These are phyloP conservation scores for Dictyostelium citrinum DNA, from an alignment of 78 protist genomes.

Conservation along the genomic window DNA sequence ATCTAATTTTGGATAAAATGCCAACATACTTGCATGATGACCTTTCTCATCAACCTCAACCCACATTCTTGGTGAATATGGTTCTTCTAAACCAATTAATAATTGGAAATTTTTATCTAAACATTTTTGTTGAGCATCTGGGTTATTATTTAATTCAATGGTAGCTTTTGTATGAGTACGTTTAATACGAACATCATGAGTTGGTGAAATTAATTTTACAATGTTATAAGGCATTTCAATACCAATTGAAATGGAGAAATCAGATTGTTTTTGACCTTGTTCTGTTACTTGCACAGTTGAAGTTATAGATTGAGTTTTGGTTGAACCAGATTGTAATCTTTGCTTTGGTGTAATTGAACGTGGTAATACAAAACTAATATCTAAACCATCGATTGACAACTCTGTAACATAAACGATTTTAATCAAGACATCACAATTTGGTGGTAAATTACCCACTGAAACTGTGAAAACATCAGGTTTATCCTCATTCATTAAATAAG, in stretches of 20 bases:
- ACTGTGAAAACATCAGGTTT: conserved; percentile 89
- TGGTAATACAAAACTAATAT: conserved; percentile 82
- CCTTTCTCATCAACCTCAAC: conserved; percentile 77
- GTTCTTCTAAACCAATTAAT: conserved; percentile 27
- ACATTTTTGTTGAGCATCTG: no score
- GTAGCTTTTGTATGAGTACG: conserved; percentile 74
- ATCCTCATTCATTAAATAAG: conserved; percentile 88
- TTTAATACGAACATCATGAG: conserved; percentile 7
- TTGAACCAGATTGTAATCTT: conserved; percentile 11
- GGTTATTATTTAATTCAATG: neutral
- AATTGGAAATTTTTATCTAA: conserved; percentile 80
- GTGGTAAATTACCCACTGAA: conserved; percentile 92
- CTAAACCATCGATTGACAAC: conserved; percentile 77
- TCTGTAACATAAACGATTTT: conserved; percentile 85
- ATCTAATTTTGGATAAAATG: conserved; percentile 82
- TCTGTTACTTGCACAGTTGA: conserved; percentile 2
- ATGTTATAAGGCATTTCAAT: conserved; percentile 66
- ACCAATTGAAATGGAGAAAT: neutral
- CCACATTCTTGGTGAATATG: conserved; percentile 81
- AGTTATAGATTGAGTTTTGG: conserved; percentile 34
- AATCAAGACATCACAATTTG: conserved; percentile 56
- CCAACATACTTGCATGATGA: conserved; percentile 71
- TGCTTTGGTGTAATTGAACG: conserved; percentile 85
- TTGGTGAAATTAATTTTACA: conserved; percentile 27
- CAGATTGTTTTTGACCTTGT: neutral